Percentiles rank a stretch among this genome's conserved stretches.
These are phyloP conservation scores for Pezicula neosporulosa DNA, from an alignment of 2,329 filamentous ascomycete species.

Conservation along the genomic window DNA sequence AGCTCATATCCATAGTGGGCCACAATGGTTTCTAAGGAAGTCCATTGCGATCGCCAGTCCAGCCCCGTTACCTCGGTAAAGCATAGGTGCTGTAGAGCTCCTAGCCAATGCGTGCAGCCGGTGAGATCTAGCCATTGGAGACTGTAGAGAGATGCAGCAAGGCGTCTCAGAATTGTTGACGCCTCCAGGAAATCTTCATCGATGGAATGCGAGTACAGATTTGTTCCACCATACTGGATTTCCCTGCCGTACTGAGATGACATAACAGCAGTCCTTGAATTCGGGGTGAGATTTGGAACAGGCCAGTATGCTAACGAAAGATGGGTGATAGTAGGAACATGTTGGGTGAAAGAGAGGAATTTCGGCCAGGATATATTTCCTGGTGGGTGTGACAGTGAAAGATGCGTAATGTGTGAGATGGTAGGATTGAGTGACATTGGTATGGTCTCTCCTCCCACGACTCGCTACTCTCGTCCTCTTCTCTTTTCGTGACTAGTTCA, in stretches of 20 bases:
- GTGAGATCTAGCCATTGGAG: slow-evolving; percentile 60
- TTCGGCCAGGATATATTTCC: slow-evolving; percentile 52
- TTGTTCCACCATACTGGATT: slow-evolving; percentile 52
- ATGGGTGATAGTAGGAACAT: slow-evolving; percentile 53
- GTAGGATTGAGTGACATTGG: slow-evolving; percentile 14
- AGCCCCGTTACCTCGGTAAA: background rate
- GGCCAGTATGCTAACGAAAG: slow-evolving; percentile 62
- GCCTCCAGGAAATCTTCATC: slow-evolving; percentile 60
- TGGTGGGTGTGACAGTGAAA: slow-evolving; percentile 48
- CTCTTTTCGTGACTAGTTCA: slow-evolving; percentile 36
- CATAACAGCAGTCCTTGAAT: slow-evolving; percentile 45
- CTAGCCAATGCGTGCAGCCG: slow-evolving; percentile 52
- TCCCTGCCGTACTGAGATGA: slow-evolving; percentile 36
- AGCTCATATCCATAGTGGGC: background rate
- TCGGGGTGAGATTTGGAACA: slow-evolving; percentile 53
- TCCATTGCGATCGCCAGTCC: slow-evolving; percentile 10
- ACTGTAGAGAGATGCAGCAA: slow-evolving; percentile 52
- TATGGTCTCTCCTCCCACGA: slow-evolving; percentile 25
- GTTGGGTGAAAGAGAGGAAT: slow-evolving; percentile 49
- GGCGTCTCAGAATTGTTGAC: slow-evolving; percentile 48
- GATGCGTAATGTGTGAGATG: slow-evolving; percentile 55
- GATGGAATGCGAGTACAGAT: slow-evolving; percentile 53
- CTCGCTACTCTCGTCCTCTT: slow-evolving; percentile 5
- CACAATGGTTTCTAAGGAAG: background rate
- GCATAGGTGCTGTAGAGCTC: slow-evolving; percentile 12